Conservation (phyloP, 2,329 filamentous ascomycete species). For the Davidsoniella virescens region DNA sequence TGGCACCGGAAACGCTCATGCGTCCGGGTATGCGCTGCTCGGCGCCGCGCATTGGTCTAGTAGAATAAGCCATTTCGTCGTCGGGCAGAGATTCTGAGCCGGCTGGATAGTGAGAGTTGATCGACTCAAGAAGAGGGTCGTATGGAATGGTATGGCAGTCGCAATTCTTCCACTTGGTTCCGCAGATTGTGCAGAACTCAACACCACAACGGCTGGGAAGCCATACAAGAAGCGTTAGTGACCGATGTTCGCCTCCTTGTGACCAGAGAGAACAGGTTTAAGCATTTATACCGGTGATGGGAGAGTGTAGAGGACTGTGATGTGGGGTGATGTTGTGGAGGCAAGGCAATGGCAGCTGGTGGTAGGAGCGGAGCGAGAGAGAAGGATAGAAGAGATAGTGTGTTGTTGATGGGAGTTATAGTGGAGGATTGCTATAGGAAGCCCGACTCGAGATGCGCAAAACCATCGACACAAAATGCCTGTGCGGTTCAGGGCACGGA, state of each 20-base stretch:
- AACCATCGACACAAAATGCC: too few species aligned
- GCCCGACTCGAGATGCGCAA: too few species aligned
- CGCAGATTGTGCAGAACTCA: slow-evolving; percentile 79
- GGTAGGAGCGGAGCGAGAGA: background rate
- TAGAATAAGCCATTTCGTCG: slow-evolving; percentile 10
- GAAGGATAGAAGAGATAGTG: too few species aligned
- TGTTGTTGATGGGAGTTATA: too few species aligned
- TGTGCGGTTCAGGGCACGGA: too few species aligned
- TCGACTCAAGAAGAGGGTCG: slow-evolving; percentile 20
- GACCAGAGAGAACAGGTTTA: slow-evolving; percentile 7
- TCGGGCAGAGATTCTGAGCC: slow-evolving; percentile 1
- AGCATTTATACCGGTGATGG: background rate
- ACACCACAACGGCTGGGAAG: slow-evolving; percentile 51
- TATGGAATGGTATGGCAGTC: slow-evolving; percentile 69
- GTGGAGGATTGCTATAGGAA: too few species aligned
- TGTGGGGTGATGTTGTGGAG: too few species aligned
- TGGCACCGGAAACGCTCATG: slow-evolving; percentile 5
- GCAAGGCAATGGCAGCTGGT: background rate
- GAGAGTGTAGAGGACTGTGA: background rate
- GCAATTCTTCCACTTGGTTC: slow-evolving; percentile 65
- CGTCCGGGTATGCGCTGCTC: slow-evolving; percentile 7
- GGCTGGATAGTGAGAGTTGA: slow-evolving; percentile 14
- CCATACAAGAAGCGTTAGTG: slow-evolving; percentile 16
- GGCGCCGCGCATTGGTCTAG: slow-evolving; percentile 8
- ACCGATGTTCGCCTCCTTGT: slow-evolving; percentile 9